Evolutionary conservation across 202 grass and related monocot genomes (phyloP), one percentile per base, ranked within the genome.

Genomic region (Musa balbisiana): DNA sequence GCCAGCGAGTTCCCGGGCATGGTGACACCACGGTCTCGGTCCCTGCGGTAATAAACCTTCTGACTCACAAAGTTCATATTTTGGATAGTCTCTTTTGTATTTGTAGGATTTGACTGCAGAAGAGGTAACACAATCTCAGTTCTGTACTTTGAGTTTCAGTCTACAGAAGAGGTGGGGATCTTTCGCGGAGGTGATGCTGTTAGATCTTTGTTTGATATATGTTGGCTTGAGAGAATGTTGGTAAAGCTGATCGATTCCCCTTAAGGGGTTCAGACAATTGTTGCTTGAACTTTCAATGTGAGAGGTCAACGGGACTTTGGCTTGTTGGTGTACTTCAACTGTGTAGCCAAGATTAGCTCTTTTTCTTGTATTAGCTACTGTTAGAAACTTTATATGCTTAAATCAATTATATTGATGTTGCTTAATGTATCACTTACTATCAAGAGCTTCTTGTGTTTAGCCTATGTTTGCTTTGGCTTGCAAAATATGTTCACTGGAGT

Each of bases 1-100:
- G 83, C 87, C 80, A 73, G 69, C 85, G 95, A 66, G 63, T 78
- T 19, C 73, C 73, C 2, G 80, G 75, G 65, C 79, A 87, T 0
- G 67, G 80, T 58, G 74, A 81, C 17, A 73, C 85, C 77, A 53
- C 83, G 59, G 88, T 99, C 87, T 99, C 91, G 2, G 87, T 86
- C 24, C 94, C 94, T 73, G 91, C 83, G 87, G 95, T 99, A 92
- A 80, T 22, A 43, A 43, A 43, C 5, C 11, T 4, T 27, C 69
- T 76, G 9, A 10, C 16, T 64, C 20, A 14, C 33, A 1, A 50
- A 23, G 9, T 19, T 14, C 27, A 77, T 13, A 10, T 51, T 64
- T 52, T 43, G 33, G 0, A 43, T 43, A 6, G 33, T 43, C 33
- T 8, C 33, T 43, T 43, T 43, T 43, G 33, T 43, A 43, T 43